Conservation (phyloP, 2,329 filamentous ascomycete genomes). For the Hypoxylon sp. region DNA sequence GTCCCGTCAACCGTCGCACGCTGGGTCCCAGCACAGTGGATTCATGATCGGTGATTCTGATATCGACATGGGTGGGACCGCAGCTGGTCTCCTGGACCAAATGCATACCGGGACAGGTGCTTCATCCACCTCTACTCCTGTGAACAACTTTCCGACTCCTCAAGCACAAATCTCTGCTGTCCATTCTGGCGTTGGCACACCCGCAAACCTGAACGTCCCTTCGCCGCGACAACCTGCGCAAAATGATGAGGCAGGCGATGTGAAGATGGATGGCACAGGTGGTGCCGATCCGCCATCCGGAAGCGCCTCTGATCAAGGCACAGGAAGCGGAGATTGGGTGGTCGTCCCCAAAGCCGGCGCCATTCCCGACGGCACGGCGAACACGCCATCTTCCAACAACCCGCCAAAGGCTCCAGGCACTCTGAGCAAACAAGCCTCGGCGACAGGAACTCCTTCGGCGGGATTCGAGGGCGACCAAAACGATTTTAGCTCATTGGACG, state of each 20-base stretch:
- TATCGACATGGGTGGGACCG: slow-evolving; percentile 74
- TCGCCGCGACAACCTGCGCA: slow-evolving; percentile 57
- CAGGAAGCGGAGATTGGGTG: slow-evolving; percentile 77
- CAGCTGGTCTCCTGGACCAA: slow-evolving; percentile 74
- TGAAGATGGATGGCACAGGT: slow-evolving; percentile 70
- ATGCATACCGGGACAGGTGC: slow-evolving; percentile 73
- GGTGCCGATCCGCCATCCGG: slow-evolving; percentile 54
- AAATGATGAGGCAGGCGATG: slow-evolving; percentile 52
- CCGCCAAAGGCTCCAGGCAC: slow-evolving; percentile 39
- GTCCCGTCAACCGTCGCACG: slow-evolving; percentile 67
- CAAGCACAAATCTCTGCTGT: slow-evolving; percentile 68
- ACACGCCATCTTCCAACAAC: slow-evolving; percentile 42
- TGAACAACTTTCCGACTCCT: slow-evolving; percentile 71
- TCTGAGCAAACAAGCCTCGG: slow-evolving; percentile 56
- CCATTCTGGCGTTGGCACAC: slow-evolving; percentile 70
- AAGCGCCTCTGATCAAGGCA: slow-evolving; percentile 63
- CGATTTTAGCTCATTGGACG: slow-evolving; percentile 73
- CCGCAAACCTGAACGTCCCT: slow-evolving; percentile 61
- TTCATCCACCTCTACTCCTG: slow-evolving; percentile 70
- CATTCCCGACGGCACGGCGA: slow-evolving; percentile 55
- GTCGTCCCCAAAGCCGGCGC: slow-evolving; percentile 75
- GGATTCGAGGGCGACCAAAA: slow-evolving; percentile 65
- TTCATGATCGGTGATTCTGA: slow-evolving; percentile 70
- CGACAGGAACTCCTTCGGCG: slow-evolving; percentile 60
- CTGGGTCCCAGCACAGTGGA: slow-evolving; percentile 68